These are phyloP conservation scores for Jatropha curcas DNA, from an alignment of 345 rosid genomes.

Conservation along the genomic window DNA sequence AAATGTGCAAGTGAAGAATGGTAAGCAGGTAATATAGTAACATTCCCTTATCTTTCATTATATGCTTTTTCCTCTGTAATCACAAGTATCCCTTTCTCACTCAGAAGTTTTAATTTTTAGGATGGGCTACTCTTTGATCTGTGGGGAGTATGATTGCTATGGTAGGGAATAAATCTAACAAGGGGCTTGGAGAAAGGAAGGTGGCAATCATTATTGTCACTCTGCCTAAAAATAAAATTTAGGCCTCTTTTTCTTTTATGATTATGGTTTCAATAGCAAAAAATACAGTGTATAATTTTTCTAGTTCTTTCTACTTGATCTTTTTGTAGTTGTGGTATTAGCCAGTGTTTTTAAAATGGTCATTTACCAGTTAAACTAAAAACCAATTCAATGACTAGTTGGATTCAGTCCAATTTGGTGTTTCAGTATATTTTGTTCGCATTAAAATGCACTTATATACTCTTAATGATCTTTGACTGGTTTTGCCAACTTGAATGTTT, in stretches of 20 bases:
- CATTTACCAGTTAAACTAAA: neutral
- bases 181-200: neutral
- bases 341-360: too few species aligned
- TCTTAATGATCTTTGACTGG: too few species aligned
- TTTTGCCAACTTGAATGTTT: neutral
- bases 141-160: constrained; percentile 6
- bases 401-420: too few species aligned
- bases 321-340: too few species aligned
- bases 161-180: constrained; percentile 3
- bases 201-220: constrained; percentile 15
- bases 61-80: neutral
- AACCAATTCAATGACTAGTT: neutral
- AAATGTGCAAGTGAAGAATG: neutral
- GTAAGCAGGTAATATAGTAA: neutral
- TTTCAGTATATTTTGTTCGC: too few species aligned
- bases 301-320: neutral
- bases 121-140: neutral
- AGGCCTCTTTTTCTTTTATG: neutral
- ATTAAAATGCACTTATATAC: too few species aligned
- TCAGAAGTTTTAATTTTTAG: neutral
- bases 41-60: neutral
- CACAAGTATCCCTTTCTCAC: neutral
- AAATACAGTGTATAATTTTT: neutral
- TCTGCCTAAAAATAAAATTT: neutral
- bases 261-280: neutral